Evolutionary conservation across 306 rosid genomes (phyloP).

Genomic region (Fragaria vesca): DNA sequence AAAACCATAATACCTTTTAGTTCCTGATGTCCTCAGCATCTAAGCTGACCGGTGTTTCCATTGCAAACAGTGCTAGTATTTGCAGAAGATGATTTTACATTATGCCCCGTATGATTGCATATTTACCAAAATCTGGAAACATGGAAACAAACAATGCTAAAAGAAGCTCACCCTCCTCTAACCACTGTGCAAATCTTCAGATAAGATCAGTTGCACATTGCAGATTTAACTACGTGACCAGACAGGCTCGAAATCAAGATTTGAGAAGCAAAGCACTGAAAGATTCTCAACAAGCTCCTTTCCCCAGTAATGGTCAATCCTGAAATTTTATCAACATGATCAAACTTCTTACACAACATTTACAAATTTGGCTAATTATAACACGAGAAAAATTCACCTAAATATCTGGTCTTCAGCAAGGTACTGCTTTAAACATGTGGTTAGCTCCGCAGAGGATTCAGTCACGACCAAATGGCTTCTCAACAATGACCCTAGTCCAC

Average conservation of each 20-base stretch:
- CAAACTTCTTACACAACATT: constrained; percentile 26
- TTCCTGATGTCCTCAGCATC: constrained; percentile 92
- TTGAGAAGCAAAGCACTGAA: constrained; percentile 94
- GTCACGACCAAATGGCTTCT: constrained; percentile 95
- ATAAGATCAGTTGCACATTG: constrained; percentile 85
- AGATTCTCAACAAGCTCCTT: constrained; percentile 97
- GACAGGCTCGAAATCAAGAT: constrained; percentile 90
- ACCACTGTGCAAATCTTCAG: constrained; percentile 98
- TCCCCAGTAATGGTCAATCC: constrained; percentile 98
- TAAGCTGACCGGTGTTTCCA: constrained; percentile 97
- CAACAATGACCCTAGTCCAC: constrained; percentile 95
- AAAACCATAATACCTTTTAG: constrained; percentile 59
- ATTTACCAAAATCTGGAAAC: constrained; percentile 66
- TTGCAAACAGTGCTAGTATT: constrained; percentile 88
- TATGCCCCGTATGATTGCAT: constrained; percentile 60
- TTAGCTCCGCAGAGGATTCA: constrained; percentile 73
- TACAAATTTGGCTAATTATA: neutral
- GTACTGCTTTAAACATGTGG: constrained; percentile 71
- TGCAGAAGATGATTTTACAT: constrained; percentile 98
- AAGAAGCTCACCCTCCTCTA: constrained; percentile 79
- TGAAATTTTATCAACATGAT: constrained; percentile 30
- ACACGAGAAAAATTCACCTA: constrained; percentile 47
- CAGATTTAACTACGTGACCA: constrained; percentile 91
- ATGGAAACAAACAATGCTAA: constrained; percentile 17
- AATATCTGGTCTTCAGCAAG: constrained; percentile 90